Evolutionary conservation across 2,329 filamentous ascomycete genomes (phyloP).

Genomic region (Diaporthe citriasiana): DNA sequence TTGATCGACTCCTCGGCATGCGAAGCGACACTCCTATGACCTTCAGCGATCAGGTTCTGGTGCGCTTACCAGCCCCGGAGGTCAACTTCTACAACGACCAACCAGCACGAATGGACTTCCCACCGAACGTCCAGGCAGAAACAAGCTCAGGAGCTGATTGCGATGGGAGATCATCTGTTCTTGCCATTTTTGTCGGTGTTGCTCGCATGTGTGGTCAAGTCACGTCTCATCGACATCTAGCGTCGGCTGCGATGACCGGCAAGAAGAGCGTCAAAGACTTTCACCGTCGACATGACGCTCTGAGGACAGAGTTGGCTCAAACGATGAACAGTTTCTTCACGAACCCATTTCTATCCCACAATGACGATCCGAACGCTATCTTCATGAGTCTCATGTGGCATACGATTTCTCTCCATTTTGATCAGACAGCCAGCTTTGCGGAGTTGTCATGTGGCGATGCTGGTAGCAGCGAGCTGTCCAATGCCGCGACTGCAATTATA

Average conservation of each 20-base stretch:
- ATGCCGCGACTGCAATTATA: neutral
- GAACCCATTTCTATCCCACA: neutral
- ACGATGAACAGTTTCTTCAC: neutral
- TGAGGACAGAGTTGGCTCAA: neutral
- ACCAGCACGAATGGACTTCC: neutral
- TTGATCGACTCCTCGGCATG: neutral
- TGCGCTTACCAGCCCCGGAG: slow-evolving; percentile 9
- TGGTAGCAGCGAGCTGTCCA: neutral
- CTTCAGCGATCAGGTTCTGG: neutral
- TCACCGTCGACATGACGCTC: neutral
- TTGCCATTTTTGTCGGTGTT: neutral
- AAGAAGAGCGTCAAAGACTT: neutral
- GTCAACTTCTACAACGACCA: slow-evolving; percentile 10
- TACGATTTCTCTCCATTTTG: neutral
- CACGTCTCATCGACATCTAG: slow-evolving; percentile 15
- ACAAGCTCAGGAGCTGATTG: neutral
- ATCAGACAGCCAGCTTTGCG: neutral
- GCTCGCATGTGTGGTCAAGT: slow-evolving; percentile 21
- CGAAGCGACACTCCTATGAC: slow-evolving; percentile 3
- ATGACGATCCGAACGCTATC: neutral
- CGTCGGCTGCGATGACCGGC: neutral
- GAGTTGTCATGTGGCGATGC: neutral
- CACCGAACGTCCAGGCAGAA: no score
- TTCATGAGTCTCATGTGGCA: slow-evolving; percentile 10
- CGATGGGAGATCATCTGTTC: neutral